Conservation (phyloP, 108 stramenopile species). For the Nitzschia inconspicua region DNA sequence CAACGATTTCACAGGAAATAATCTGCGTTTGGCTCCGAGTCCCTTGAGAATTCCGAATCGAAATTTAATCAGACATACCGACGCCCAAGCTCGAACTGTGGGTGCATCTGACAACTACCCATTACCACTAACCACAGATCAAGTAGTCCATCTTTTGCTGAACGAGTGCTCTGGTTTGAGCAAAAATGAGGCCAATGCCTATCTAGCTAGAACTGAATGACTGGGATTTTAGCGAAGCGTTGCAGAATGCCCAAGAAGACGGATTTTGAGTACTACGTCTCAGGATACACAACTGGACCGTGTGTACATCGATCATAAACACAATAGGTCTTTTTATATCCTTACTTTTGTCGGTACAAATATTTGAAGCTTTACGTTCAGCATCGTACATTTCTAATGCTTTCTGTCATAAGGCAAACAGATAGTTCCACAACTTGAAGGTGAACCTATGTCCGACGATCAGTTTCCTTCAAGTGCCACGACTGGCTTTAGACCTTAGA, state of each 20-base stretch:
- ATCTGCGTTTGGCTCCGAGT: conserved; percentile 46
- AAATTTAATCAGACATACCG: neutral
- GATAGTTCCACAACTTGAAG: neutral
- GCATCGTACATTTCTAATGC: no score
- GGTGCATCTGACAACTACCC: neutral
- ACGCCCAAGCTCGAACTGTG: neutral
- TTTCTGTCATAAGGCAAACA: neutral
- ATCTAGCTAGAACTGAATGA: conserved; percentile 61
- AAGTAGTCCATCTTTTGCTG: conserved; percentile 2
- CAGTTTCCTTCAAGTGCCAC: conserved; percentile 43
- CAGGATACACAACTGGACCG: no score
- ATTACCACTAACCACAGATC: neutral
- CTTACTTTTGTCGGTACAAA: no score
- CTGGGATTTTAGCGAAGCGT: conserved; percentile 45
- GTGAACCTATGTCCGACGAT: neutral
- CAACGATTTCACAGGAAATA: conserved; percentile 57
- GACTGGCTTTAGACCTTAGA: conserved; percentile 52
- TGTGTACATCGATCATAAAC: no score
- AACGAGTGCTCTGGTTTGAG: neutral
- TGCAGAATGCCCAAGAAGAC: conserved; percentile 41
- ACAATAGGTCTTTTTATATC: no score
- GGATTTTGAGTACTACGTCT: no score
- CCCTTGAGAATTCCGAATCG: conserved; percentile 45
- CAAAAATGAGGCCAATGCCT: conserved; percentile 41
- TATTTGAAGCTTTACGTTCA: no score